These are phyloP conservation scores for Cadophora malorum DNA, from an alignment of 2,329 filamentous ascomycete species.

Conservation along the genomic window DNA sequence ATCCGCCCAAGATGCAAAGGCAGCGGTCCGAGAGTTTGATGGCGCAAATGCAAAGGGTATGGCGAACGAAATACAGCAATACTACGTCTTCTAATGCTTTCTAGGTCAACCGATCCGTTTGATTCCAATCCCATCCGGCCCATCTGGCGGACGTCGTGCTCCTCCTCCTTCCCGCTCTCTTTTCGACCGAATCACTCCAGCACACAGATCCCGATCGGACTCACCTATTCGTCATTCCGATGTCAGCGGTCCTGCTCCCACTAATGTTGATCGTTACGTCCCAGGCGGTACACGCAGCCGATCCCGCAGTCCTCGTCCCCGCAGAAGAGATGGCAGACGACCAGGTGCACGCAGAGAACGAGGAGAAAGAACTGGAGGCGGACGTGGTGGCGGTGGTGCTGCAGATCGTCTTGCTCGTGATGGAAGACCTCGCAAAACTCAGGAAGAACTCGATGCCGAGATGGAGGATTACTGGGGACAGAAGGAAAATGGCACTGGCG, in stretches of 20 bases:
- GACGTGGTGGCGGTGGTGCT: constrained; percentile 35
- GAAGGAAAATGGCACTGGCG: constrained; percentile 48
- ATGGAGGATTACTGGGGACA: constrained; percentile 90
- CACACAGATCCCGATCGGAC: constrained; percentile 64
- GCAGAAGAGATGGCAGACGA: constrained; percentile 58
- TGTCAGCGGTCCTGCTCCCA: constrained; percentile 44
- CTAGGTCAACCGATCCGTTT: constrained; percentile 81
- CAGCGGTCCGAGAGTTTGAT: constrained; percentile 81
- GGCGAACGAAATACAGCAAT: constrained; percentile 20
- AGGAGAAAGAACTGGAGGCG: constrained; percentile 49
- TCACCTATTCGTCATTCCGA: constrained; percentile 54
- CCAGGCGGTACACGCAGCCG: constrained; percentile 49
- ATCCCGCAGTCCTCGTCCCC: constrained; percentile 65
- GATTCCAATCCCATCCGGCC: constrained; percentile 63
- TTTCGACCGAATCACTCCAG: constrained; percentile 64
- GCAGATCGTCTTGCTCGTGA: constrained; percentile 54
- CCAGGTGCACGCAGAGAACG: constrained; percentile 51
- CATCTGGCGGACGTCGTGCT: constrained; percentile 54
- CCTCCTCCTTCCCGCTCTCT: constrained; percentile 62
- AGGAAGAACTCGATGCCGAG: constrained; percentile 92
- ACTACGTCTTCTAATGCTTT: constrained; percentile 28
- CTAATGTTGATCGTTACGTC: constrained; percentile 46
- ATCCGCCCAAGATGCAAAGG: constrained; percentile 70
- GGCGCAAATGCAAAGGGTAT: constrained; percentile 86
- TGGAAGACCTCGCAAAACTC: constrained; percentile 75